Evolutionary conservation across 768 basidiomycete species (phyloP).

Genomic region (Lactarius pseudohatsudake): DNA sequence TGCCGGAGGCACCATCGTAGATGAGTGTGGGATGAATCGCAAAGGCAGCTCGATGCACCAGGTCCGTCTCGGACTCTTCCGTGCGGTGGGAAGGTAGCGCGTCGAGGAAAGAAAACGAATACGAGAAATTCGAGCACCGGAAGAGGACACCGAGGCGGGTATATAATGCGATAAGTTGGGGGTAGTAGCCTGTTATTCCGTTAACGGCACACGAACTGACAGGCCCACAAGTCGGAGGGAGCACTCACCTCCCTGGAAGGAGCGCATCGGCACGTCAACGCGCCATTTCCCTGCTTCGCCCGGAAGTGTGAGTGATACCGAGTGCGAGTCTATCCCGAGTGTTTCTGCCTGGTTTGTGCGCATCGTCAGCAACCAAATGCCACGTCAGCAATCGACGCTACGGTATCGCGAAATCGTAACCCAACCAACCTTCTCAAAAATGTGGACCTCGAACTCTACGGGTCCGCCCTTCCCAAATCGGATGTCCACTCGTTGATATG

Average conservation of each 20-base stretch:
- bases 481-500: slow-evolving; percentile 28
- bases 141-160: slow-evolving; percentile 58
- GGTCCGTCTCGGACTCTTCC: background rate
- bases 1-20: slow-evolving; percentile 64
- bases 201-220: background rate
- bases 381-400: background rate
- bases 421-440: slow-evolving; percentile 70
- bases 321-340: slow-evolving; percentile 71
- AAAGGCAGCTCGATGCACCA: slow-evolving; percentile 29
- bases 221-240: background rate
- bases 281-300: slow-evolving; percentile 46
- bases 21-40: slow-evolving; percentile 46
- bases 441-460: slow-evolving; percentile 61
- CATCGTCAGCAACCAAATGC: background rate
- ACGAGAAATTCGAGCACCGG: slow-evolving; percentile 58
- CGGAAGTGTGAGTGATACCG: slow-evolving; percentile 46
- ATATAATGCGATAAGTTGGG: slow-evolving; percentile 67
- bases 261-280: slow-evolving; percentile 80
- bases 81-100: slow-evolving; percentile 30
- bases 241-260: slow-evolving; percentile 70
- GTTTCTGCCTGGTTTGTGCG: slow-evolving; percentile 43
- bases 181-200: slow-evolving; percentile 62
- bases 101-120: slow-evolving; percentile 62
- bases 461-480: slow-evolving; percentile 29
- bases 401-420: background rate